Evolutionary conservation across 1,284 basidiomycete genomes (phyloP).

Genomic region (Cryptococcus sp.): DNA sequence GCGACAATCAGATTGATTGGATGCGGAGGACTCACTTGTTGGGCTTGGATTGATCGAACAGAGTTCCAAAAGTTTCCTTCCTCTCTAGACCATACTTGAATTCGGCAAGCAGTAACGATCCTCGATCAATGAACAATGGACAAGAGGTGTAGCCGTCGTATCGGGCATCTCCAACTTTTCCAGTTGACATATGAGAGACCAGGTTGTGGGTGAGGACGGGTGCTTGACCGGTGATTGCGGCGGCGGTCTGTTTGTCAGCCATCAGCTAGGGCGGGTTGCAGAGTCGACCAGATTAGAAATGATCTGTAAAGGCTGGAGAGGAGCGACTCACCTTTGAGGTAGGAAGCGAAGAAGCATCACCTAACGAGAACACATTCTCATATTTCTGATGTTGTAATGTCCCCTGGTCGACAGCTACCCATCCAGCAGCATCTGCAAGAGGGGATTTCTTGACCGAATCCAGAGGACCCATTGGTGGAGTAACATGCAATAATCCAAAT

Average conservation of each 20-base stretch:
- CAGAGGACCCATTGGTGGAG: slow-evolving; percentile 85
- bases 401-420: slow-evolving; percentile 77
- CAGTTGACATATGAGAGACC: slow-evolving; percentile 66
- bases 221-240: slow-evolving; percentile 85
- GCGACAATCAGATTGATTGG: neutral
- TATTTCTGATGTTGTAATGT: slow-evolving; percentile 79
- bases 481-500: slow-evolving; percentile 82
- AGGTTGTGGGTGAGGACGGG: slow-evolving; percentile 92
- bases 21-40: slow-evolving; percentile 24
- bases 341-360: slow-evolving; percentile 85
- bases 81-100: slow-evolving; percentile 75
- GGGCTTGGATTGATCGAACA: slow-evolving; percentile 66
- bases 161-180: slow-evolving; percentile 60
- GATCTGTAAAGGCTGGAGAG: neutral
- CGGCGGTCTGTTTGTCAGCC: slow-evolving; percentile 60
- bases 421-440: slow-evolving; percentile 74
- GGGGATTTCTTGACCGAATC: slow-evolving; percentile 74
- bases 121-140: slow-evolving; percentile 46
- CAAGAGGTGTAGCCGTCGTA: slow-evolving; percentile 72
- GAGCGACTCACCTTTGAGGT: slow-evolving; percentile 65
- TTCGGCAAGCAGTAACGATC: slow-evolving; percentile 79
- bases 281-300: neutral
- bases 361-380: slow-evolving; percentile 80
- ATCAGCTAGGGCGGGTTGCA: neutral
- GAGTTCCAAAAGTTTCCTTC: slow-evolving; percentile 72